Conservation (phyloP, 2,329 filamentous ascomycete species). For the Colletotrichum zoysiae region DNA sequence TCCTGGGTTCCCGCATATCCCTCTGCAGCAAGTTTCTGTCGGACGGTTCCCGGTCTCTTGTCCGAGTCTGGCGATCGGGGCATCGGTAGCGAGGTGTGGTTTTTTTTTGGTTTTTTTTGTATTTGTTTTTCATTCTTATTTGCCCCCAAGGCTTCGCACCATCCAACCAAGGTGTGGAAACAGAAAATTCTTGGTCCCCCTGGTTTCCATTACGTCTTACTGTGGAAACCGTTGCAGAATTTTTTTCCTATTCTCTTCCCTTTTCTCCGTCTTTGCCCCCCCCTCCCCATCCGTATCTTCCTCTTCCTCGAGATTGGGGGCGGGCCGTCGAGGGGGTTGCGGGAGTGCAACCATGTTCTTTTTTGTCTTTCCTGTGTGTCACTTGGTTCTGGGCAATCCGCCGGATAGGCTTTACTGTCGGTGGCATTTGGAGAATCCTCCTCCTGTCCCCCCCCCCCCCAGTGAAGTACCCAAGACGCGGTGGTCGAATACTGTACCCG, state of each 20-base stretch:
- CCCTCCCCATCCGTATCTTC: constrained; percentile 4
- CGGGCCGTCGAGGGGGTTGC: background rate
- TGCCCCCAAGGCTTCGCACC: constrained; percentile 23
- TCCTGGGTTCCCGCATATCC: background rate
- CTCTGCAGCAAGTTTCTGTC: background rate
- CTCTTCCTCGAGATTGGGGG: background rate
- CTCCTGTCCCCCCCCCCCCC: too few relatives aligned
- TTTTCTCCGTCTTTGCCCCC: background rate
- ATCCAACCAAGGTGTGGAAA: constrained; percentile 16
- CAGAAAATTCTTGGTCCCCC: constrained; percentile 13
- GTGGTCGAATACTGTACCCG: background rate
- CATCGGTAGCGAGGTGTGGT: constrained; percentile 9
- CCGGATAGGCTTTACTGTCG: constrained; percentile 7
- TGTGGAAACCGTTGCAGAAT: constrained; percentile 33
- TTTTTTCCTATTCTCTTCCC: constrained; percentile 7
- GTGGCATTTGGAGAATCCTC: background rate
- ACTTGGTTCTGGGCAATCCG: background rate
- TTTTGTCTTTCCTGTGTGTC: constrained; percentile 9
- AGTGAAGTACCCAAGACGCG: too few relatives aligned
- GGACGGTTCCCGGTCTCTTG: background rate
- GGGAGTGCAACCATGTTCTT: background rate
- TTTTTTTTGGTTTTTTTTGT: too few relatives aligned
- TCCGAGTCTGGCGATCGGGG: constrained; percentile 16
- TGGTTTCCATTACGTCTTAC: constrained; percentile 39
- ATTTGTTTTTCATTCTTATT: background rate